A percentile compares a stretch with the other conserved stretches of the same genome.
Conservation (phyloP, 1,284 basidiomycete species). For the Ustilago esculenta region DNA sequence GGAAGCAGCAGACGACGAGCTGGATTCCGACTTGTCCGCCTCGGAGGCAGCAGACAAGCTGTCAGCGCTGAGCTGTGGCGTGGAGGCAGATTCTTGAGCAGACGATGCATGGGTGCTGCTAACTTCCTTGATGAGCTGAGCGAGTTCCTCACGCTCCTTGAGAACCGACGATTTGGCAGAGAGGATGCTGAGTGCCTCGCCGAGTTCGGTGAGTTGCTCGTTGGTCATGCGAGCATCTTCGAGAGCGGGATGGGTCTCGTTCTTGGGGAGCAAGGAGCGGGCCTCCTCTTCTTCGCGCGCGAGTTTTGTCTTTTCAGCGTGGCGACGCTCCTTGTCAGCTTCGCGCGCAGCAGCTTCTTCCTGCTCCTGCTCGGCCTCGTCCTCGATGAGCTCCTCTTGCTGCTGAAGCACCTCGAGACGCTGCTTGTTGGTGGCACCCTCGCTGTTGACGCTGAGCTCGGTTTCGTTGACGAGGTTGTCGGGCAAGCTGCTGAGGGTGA, state of each 20-base stretch:
- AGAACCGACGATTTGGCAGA: slow-evolving; percentile 96
- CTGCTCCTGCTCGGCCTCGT: slow-evolving; percentile 94
- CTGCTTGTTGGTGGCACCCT: slow-evolving; percentile 95
- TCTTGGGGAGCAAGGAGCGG: slow-evolving; percentile 53
- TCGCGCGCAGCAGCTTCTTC: slow-evolving; percentile 92
- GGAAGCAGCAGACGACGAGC: slow-evolving; percentile 19
- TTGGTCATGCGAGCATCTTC: slow-evolving; percentile 89
- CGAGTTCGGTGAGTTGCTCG: slow-evolving; percentile 93
- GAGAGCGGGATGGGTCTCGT: slow-evolving; percentile 33
- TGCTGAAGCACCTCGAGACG: slow-evolving; percentile 96
- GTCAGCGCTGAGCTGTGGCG: background rate
- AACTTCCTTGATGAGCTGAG: slow-evolving; percentile 83
- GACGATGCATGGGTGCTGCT: slow-evolving; percentile 13
- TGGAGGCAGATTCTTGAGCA: slow-evolving; percentile 9
- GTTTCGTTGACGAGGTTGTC: slow-evolving; percentile 97
- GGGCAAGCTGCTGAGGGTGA: slow-evolving; percentile 89
- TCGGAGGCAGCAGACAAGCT: slow-evolving; percentile 4
- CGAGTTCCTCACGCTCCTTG: slow-evolving; percentile 92
- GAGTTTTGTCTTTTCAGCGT: slow-evolving; percentile 67
- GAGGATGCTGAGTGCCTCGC: slow-evolving; percentile 88
- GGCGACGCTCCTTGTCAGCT: slow-evolving; percentile 80
- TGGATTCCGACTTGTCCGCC: slow-evolving; percentile 13
- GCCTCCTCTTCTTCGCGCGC: slow-evolving; percentile 59
- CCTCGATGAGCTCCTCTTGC: slow-evolving; percentile 98
- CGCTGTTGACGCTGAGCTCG: slow-evolving; percentile 91